Evolutionary conservation across 2,329 filamentous ascomycete genomes (phyloP).

Genomic region (Fusarium oxysporum): DNA sequence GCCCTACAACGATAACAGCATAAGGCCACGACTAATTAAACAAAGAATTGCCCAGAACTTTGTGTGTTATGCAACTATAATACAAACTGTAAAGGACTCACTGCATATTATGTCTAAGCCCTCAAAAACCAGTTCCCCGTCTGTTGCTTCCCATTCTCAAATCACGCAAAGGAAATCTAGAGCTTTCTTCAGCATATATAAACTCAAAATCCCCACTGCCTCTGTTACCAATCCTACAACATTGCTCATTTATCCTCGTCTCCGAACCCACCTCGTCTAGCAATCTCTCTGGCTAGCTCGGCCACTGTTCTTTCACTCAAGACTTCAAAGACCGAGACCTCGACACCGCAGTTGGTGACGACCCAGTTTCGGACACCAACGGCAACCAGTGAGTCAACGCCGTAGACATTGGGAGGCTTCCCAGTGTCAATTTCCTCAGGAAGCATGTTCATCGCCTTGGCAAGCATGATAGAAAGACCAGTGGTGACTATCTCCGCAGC

Average conservation of each 20-base stretch:
- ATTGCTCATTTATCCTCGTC: slow-evolving; percentile 13
- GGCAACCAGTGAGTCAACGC: slow-evolving; percentile 64
- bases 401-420: slow-evolving; percentile 58
- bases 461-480: slow-evolving; percentile 56
- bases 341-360: slow-evolving; percentile 55
- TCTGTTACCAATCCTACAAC: not conserved
- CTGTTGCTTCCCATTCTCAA: not conserved
- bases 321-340: slow-evolving; percentile 62
- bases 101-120: not conserved
- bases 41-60: not conserved
- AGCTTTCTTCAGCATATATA: slow-evolving; percentile 1
- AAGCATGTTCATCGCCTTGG: slow-evolving; percentile 59
- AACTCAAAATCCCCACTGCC: not conserved
- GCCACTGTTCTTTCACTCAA: slow-evolving; percentile 56
- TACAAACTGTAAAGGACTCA: not conserved
- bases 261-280: slow-evolving; percentile 48
- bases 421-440: slow-evolving; percentile 58
- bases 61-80: not conserved
- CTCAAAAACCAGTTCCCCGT: not conserved
- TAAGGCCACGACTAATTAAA: not conserved
- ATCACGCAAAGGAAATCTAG: not conserved
- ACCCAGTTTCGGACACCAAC: slow-evolving; percentile 66
- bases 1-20: not conserved
- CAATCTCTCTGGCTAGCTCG: slow-evolving; percentile 53
- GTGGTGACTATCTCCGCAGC: slow-evolving; percentile 51